These are phyloP conservation scores for Oryza rufipogon DNA, from an alignment of 176 grass and related monocot species.

Conservation along the genomic window DNA sequence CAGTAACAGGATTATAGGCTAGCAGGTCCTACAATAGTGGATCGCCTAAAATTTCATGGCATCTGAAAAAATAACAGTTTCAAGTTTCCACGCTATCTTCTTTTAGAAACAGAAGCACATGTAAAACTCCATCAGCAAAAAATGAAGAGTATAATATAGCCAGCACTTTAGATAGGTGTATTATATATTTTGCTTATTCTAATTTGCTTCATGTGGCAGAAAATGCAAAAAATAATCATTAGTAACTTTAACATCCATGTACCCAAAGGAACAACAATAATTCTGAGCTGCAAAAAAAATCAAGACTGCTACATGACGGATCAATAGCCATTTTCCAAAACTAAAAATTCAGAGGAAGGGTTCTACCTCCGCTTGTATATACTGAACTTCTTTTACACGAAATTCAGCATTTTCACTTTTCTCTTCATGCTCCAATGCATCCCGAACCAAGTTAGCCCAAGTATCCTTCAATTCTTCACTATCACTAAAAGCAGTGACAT, in stretches of 20 bases:
- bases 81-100: background rate
- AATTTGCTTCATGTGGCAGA: background rate
- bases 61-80: background rate
- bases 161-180: slow-evolving; percentile 21
- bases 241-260: slow-evolving; percentile 26
- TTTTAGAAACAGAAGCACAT: background rate
- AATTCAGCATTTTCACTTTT: slow-evolving; percentile 87
- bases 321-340: background rate
- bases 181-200: slow-evolving; percentile 4
- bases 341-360: slow-evolving; percentile 8
- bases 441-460: slow-evolving; percentile 76
- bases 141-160: slow-evolving; percentile 14
- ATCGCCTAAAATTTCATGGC: background rate
- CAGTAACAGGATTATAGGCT: background rate
- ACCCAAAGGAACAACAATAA: slow-evolving; percentile 11
- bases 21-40: background rate
- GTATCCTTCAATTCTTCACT: slow-evolving; percentile 76
- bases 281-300: background rate
- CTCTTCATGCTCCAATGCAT: slow-evolving; percentile 87
- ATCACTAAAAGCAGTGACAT: slow-evolving; percentile 83
- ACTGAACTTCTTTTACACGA: slow-evolving; percentile 90
- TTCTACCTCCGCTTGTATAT: slow-evolving; percentile 94
- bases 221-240: slow-evolving; percentile 11
- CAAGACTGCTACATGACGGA: background rate
- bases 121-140: background rate